These are phyloP conservation scores for Metarhizium humberi DNA, from an alignment of 2,329 filamentous ascomycete species.

Conservation along the genomic window DNA sequence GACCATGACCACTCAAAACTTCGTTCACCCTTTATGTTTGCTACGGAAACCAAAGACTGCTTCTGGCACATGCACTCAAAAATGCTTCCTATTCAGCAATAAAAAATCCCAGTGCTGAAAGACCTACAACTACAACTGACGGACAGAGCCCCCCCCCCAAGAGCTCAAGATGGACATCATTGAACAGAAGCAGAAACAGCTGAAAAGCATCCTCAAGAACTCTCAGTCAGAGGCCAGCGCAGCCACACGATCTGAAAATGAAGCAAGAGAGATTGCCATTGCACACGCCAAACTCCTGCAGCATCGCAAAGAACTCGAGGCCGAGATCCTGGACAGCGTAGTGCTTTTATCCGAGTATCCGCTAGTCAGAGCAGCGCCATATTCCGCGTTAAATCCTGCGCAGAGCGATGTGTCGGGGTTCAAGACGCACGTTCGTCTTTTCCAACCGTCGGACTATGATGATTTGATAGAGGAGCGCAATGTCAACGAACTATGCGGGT, in stretches of 20 bases:
- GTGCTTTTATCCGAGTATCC: constrained; percentile 60
- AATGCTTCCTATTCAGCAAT: not conserved
- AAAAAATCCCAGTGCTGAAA: not conserved
- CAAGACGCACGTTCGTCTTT: constrained; percentile 56
- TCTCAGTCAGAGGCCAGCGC: constrained; percentile 12
- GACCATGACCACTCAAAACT: not conserved
- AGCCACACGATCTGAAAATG: constrained; percentile 17
- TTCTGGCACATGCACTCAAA: not conserved
- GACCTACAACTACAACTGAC: not conserved
- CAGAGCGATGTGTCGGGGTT: constrained; percentile 55
- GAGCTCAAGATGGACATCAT: constrained; percentile 12
- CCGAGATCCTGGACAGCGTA: constrained; percentile 61
- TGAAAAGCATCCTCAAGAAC: constrained; percentile 55
- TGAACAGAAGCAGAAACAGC: constrained; percentile 21
- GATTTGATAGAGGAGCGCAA: constrained; percentile 84
- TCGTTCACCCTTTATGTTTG: not conserved
- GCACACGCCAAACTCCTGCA: constrained; percentile 78
- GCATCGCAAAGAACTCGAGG: constrained; percentile 69
- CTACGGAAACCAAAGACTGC: not conserved
- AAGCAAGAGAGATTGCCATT: constrained; percentile 56
- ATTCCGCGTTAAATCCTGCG: constrained; percentile 39
- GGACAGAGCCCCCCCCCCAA: not conserved
- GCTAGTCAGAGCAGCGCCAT: constrained; percentile 18
- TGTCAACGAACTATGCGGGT: constrained; percentile 73
- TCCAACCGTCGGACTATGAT: constrained; percentile 85